Evolutionary conservation across 2,329 filamentous ascomycete genomes (phyloP).

Genomic region (Penicillium sp.): DNA sequence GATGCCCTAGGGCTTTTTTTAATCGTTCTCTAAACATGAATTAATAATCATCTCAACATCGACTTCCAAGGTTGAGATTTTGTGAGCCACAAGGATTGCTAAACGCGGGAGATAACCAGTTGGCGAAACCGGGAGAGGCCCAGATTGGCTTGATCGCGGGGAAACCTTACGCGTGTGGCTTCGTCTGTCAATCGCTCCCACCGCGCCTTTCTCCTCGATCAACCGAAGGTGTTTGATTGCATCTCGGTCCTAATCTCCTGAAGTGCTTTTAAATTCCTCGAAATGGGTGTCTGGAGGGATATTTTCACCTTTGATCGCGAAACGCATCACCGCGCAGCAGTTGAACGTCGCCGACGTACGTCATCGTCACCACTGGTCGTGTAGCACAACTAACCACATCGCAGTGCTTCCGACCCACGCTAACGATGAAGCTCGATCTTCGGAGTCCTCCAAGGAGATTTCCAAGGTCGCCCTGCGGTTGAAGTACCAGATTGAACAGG

Average conservation of each 20-base stretch:
- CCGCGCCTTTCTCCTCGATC: background rate
- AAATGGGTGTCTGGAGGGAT: conserved; percentile 44
- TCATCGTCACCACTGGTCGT: conserved; percentile 21
- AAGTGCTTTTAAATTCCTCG: background rate
- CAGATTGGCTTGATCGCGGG: conserved; percentile 5
- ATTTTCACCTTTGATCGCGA: conserved; percentile 34
- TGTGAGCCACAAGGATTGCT: background rate
- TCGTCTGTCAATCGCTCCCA: conserved; percentile 7
- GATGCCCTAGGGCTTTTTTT: conserved; percentile 19
- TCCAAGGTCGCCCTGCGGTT: conserved; percentile 87
- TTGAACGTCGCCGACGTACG: conserved; percentile 47
- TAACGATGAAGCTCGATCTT: conserved; percentile 54
- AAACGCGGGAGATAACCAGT: background rate
- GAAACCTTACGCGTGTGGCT: conserved; percentile 12
- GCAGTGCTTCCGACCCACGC: conserved; percentile 48
- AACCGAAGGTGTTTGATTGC: background rate
- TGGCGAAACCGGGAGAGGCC: background rate
- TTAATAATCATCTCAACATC: background rate
- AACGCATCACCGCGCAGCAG: conserved; percentile 35
- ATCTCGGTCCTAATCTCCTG: background rate
- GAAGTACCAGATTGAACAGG: conserved; percentile 86
- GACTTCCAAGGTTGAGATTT: background rate
- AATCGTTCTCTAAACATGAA: background rate
- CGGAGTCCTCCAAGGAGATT: conserved; percentile 75
- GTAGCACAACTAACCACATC: conserved; percentile 15